Evolutionary conservation across 768 basidiomycete genomes (phyloP), one percentile per base, ranked within the genome.

Genomic region (Boletus reticuloceps): DNA sequence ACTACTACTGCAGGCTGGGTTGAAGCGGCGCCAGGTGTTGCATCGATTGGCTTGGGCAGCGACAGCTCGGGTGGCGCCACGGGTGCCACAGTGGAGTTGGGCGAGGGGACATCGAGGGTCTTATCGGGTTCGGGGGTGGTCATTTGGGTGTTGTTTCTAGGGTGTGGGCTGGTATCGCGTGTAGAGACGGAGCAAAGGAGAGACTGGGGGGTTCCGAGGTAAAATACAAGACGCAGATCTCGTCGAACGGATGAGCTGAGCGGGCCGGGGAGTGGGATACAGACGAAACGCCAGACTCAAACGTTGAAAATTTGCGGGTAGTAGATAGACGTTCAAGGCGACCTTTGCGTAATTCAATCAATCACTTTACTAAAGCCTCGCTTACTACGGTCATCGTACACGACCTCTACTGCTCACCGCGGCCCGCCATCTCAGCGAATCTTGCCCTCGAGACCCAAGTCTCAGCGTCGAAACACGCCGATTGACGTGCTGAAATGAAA

Each of bases 271-370:
- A 45, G 16, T 27, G 36, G 50, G 54, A 50, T 29, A 51, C 32
- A 40, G 53, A 47, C 55, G 48, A 47, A 55, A 54, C 56, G 48
- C 55, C 54, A 56, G 56, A 58, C 52, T 55, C 50, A 43, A 55
- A 57, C 46, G 61, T 41, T 47, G 66, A 69, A 69, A 70, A 60
- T 64, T 68, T 68, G 68, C 47, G 39, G 56, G 34, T 34, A n/a
- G 46, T 47, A 58, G 67, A 63, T 67, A 56, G 51, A 38, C 50
- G 27, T 27, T 27, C 8, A 27, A 27, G 8, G 27, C 20, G 51
- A 34, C 37, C 39, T 45, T 69, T 45, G 55, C 68, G 67, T 68
- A 69, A 69, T 59, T 56, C 58, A 53, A 55, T 62, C 65, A 60
- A 36, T 56, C 58, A 53, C 54, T 64, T 70, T 64, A 36, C 62